Base-by-base conservation (phyloP, 1,139 yeast species). In the Kurtzmaniella natalensis region DNA sequence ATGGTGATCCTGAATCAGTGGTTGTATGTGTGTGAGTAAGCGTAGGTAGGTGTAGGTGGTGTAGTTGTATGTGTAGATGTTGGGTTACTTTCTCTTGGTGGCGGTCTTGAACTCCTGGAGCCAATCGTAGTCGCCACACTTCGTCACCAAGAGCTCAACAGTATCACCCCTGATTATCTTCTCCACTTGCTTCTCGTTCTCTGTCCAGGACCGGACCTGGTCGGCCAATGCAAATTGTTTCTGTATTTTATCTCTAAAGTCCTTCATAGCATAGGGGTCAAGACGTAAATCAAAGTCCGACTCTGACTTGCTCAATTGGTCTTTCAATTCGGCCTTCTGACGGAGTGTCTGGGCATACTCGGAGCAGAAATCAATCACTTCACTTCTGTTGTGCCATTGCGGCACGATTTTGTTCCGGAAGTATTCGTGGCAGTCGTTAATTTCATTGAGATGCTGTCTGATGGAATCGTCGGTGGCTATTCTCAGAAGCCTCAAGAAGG, bases 191-290 rank as follows among this genome's bases (percentile, higher is more conserved):
- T 37, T 32, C 41, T 68, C 73, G 41, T 65, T 68, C 2, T 43
- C 39, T 16, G 59, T 55, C 74, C 74, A 68, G 31, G 50, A 51
- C 19, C 61, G 64, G 4, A 68, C 51, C 5, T 50, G 35, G 28
- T 61, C 63, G 31, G 63, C 53, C 26, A 50, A 44, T 2, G 44
- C 38, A 33, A 41, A 61, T 36, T 52, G 61, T 16, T 44, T 45
- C 16, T 53, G 45, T 5, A 55, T 21, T 16, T 43, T 37, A 15
- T 53, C 53, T 15, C 48, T 48, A 31, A 57, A 50, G 34, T 51
- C 48, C 36, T 51, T 53, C 18, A 46, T 40, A 5, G 73, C 72
- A 37, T 68, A 68, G 0, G 74, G 74, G 40, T 68, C 71, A 7
- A 55, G 40, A 19, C 71, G 44, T 28, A 66, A 50, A 41, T 67